These are phyloP conservation scores for Exophiala oligosperma DNA, from an alignment of 2,329 filamentous ascomycete genomes.

Conservation along the genomic window DNA sequence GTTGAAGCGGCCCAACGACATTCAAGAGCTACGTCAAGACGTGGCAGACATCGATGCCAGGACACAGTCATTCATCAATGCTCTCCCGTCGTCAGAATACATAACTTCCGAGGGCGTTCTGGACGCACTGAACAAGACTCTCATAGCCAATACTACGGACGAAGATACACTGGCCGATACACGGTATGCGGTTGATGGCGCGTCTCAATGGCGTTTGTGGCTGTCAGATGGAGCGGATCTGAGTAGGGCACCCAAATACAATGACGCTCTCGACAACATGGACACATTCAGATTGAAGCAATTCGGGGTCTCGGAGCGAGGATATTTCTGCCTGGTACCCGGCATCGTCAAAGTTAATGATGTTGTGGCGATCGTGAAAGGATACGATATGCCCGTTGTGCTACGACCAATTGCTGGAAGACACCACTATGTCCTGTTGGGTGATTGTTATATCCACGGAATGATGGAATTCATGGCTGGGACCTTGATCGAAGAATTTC, in stretches of 20 bases:
- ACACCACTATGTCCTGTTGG: conserved; percentile 7
- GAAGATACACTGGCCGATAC: conserved; percentile 6
- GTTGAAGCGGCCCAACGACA: not conserved
- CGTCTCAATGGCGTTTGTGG: conserved; percentile 12
- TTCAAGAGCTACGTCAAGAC: not conserved
- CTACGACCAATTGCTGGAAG: conserved; percentile 7
- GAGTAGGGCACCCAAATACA: not conserved
- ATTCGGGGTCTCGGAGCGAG: conserved; percentile 3
- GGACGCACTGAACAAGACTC: conserved; percentile 14
- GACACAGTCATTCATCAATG: not conserved
- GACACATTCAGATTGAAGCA: conserved; percentile 10
- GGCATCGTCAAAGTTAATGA: conserved; percentile 4
- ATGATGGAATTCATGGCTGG: conserved; percentile 18
- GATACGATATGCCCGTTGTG: conserved; percentile 15
- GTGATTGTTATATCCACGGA: conserved; percentile 18
- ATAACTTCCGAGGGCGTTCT: conserved; percentile 11
- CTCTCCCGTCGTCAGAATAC: conserved; percentile 1
- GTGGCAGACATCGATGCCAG: conserved; percentile 1
- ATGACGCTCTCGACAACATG: conserved; percentile 11
- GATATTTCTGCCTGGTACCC: conserved; percentile 16
- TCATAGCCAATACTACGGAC: conserved; percentile 13
- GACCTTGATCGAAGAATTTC: conserved; percentile 17
- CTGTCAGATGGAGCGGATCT: not conserved
- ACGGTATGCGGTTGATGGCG: conserved; percentile 2
- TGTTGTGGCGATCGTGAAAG: conserved; percentile 15